Base-by-base conservation (phyloP, 306 rosid species). In the Alnus glutinosa region DNA sequence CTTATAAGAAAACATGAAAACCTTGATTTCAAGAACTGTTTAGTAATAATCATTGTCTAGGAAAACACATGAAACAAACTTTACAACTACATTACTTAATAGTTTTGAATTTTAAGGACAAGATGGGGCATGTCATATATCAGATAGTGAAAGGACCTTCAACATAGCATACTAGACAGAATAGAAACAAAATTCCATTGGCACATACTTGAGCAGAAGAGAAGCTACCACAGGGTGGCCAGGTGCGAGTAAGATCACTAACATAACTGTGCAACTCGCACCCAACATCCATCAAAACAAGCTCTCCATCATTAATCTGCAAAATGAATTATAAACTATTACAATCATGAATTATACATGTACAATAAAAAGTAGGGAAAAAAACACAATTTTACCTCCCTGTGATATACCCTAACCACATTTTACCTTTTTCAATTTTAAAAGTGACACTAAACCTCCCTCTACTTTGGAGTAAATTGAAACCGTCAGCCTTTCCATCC, bases 231-330 rank as follows among this genome's bases (percentile, higher is more conserved):
- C 87, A 93, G 63, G 97, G 98, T 61, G 97, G 96, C 99, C 99
- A 95, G 78, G 94, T 91, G 44, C 99, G 93, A 71, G 99, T 95
- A 82, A 93, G 92, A 90, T 95, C 99, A 78, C 98, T 95, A 78
- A 64, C 87, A 89, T 95, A 91, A 63, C 98, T 96, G 77, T 93
- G 98, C 81, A 89, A 81, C 84, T 95, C 99, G 74, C 99, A 95
- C 50, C 99, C 98, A 83, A 95, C 77, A 81, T 95, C 99, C 99
- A 91, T 91, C 87, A 95, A 87, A 75, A 95, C 99, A 85, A 95
- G 91, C 78, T 93, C 94, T 61, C 97, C 97, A 63, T 90, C 89
- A 87, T 86, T 86, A 74, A 95, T 85, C 99, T 93, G 90, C 84
- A 79, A 80, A 82, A 81, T 49, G 84, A 66, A n/a, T 49, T 62